Evolutionary conservation across 2,329 filamentous ascomycete species (phyloP).

Genomic region (Aspergillus eucalypticola): DNA sequence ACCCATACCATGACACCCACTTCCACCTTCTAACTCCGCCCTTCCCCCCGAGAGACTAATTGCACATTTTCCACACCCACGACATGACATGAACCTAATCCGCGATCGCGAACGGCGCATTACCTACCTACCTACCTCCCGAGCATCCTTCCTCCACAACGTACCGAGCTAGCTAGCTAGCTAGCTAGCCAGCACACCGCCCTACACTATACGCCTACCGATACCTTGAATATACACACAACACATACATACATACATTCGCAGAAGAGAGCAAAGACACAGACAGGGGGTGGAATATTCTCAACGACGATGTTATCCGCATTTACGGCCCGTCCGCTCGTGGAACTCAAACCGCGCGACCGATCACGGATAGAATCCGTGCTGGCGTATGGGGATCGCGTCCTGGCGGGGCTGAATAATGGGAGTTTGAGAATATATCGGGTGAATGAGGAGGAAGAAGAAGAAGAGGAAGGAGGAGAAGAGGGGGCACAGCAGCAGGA

Average conservation of each 20-base stretch:
- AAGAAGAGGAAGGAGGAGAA: constrained; percentile 38
- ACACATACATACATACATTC: too few relatives aligned
- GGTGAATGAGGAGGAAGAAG: constrained; percentile 65
- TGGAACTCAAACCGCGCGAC: constrained; percentile 94
- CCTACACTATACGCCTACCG: not conserved
- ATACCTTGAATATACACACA: not conserved
- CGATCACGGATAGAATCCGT: constrained; percentile 97
- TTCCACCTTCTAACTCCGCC: not conserved
- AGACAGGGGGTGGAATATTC: too few relatives aligned
- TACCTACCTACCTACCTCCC: not conserved
- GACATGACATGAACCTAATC: not conserved
- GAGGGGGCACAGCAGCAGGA: not conserved
- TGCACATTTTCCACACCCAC: too few relatives aligned
- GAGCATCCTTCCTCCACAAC: not conserved
- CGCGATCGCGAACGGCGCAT: not conserved
- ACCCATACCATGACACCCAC: not conserved
- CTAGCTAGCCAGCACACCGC: not conserved
- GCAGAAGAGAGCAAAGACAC: too few relatives aligned
- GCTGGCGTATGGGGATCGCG: constrained; percentile 85
- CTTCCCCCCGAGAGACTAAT: too few relatives aligned
- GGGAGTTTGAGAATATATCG: constrained; percentile 88
- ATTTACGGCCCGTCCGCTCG: constrained; percentile 92
- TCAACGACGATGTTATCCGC: constrained; percentile 79
- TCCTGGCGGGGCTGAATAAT: constrained; percentile 88
- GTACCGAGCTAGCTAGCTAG: not conserved